Evolutionary conservation across 2,329 filamentous ascomycete species (phyloP).

Genomic region (Penicillium italicum): DNA sequence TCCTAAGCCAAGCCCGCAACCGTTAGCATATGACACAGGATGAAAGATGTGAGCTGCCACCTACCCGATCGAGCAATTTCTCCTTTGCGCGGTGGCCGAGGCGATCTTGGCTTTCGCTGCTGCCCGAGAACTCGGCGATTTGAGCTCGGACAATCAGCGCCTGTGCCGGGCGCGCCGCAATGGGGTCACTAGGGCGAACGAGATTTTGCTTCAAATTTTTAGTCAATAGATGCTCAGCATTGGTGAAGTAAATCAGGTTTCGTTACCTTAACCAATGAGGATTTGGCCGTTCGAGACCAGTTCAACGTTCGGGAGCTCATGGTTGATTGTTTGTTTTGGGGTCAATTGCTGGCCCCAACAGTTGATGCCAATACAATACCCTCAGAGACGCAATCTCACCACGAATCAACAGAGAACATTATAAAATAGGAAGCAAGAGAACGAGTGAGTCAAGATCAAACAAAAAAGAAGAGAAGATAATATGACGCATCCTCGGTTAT

Average conservation of each 20-base stretch:
- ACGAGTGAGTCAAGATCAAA: constrained; percentile 3
- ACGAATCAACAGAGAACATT: constrained; percentile 15
- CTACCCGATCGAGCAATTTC: constrained; percentile 44
- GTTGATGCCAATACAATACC: not conserved
- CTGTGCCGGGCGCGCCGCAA: constrained; percentile 9
- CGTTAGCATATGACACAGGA: not conserved
- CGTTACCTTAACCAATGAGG: constrained; percentile 29
- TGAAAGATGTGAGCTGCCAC: not conserved
- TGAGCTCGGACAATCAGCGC: constrained; percentile 22
- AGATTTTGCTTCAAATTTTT: constrained; percentile 20
- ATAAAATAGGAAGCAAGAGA: not conserved
- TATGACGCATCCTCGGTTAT: constrained; percentile 10
- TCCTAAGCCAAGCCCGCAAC: constrained; percentile 54
- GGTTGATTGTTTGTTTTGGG: constrained; percentile 12
- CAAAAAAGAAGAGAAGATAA: constrained; percentile 3
- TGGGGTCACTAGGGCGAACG: constrained; percentile 14
- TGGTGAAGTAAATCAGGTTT: not conserved
- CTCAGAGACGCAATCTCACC: not conserved
- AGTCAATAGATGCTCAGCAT: constrained; percentile 8
- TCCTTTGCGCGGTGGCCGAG: constrained; percentile 42
- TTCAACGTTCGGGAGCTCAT: constrained; percentile 37
- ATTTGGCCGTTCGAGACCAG: constrained; percentile 31
- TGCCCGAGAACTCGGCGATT: constrained; percentile 32
- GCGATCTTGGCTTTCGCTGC: constrained; percentile 27
- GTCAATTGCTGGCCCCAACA: constrained; percentile 4